Evolutionary conservation across 2,329 filamentous ascomycete species (phyloP), one percentile per base, ranked within the genome.

Genomic region (Fusarium albidum): DNA sequence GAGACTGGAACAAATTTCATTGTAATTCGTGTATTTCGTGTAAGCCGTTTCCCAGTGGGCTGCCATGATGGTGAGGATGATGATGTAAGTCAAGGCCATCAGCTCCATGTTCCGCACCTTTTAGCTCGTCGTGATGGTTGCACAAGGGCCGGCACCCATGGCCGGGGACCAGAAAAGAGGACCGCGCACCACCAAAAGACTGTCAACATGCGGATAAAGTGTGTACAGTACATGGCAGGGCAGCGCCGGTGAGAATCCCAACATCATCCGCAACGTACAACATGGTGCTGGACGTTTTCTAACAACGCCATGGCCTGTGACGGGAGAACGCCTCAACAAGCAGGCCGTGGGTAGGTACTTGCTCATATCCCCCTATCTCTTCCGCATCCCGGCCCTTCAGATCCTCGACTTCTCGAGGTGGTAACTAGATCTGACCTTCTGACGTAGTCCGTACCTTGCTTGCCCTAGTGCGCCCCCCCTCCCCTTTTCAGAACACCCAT

Each of bases 31-130:
- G 46, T 59, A 39, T 42, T 45, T 41, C 33, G 58, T 55, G 45
- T 51, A 55, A 55, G 45, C 57, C 54, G 41, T 43, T 43, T 45
- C 47, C 10, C 32, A 48, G 52, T 61, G 53, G n/a, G 51, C 57
- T 59, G 18, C 55, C 25, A 42, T 49, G 35, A 48, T 60, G 48
- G 49, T 33, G 15, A 55, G 51, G 46, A 53, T 55, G 50, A 61
- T 61, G 58, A 61, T 61, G 58, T 61, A 61, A 61, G 55, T 62
- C 49, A 59, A 42, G 50, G 34, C 58, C 42, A 55, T 42, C 34
- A 62, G 45, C 46, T 51, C 58, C 58, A 62, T 55, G 42, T 51
- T 62, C 58, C 50, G 51, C 35, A 35, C 35, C 45, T 61, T n/a
- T n/a, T 61, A 62, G 58, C 49, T 59, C 44, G 18, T 15, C 40